Evolutionary conservation across 2,329 filamentous ascomycete species (phyloP).

Genomic region (Aureobasidium zeae): DNA sequence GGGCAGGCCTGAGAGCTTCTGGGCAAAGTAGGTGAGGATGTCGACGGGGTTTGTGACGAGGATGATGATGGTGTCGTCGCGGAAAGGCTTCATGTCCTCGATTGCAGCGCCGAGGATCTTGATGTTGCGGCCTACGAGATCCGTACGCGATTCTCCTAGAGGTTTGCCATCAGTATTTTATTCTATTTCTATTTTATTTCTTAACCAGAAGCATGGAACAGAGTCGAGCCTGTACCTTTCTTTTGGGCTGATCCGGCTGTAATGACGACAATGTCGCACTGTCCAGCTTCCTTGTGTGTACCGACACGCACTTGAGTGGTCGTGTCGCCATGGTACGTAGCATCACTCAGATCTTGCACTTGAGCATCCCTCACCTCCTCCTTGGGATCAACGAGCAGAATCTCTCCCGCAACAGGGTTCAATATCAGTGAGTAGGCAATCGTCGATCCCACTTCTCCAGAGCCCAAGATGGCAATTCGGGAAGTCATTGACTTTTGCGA

Average conservation of each 20-base stretch:
- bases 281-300: conserved; percentile 40
- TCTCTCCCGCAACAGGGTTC: conserved; percentile 40
- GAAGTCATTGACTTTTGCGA: conserved; percentile 14
- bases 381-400: conserved; percentile 47
- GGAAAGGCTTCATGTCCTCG: conserved; percentile 41
- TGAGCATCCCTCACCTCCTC: conserved; percentile 39
- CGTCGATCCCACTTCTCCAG: conserved; percentile 43
- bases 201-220: too few species aligned
- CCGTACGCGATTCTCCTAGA: conserved; percentile 36
- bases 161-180: too few species aligned
- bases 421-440: conserved; percentile 45
- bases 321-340: conserved; percentile 37
- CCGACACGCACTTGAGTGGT: conserved; percentile 38
- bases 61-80: conserved; percentile 40
- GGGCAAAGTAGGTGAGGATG: conserved; percentile 43
- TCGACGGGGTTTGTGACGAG: conserved; percentile 49
- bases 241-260: conserved; percentile 47
- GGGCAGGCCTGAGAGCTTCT: conserved; percentile 40
- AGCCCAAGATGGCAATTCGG: conserved; percentile 42
- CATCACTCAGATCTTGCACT: conserved; percentile 45
- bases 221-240: too few species aligned
- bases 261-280: conserved; percentile 47
- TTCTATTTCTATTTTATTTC: too few species aligned
- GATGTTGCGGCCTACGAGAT: conserved; percentile 41
- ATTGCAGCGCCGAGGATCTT: conserved; percentile 42